phyloP scores from a whole-genome alignment of 2,329 filamentous ascomycete species.

The Hypomyces perniciosus region DNA sequence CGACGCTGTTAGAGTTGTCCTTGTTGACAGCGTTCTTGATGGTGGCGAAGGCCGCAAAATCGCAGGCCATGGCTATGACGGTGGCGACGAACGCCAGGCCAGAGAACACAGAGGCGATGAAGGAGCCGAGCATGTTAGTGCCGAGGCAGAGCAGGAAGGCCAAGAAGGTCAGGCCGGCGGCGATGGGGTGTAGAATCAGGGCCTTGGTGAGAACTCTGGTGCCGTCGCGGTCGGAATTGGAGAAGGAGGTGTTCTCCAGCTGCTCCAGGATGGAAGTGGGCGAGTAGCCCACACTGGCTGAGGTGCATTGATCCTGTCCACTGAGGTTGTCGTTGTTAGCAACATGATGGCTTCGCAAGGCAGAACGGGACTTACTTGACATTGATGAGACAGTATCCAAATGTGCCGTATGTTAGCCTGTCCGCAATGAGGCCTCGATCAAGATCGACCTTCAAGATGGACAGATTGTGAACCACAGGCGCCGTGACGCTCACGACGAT shows the following conservation, averaged over 20 bases:
- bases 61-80: constrained; percentile 44
- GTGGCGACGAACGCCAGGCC: constrained; percentile 46
- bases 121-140: constrained; percentile 45
- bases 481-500: constrained; percentile 53
- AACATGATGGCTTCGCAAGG: neutral
- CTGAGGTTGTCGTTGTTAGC: constrained; percentile 6
- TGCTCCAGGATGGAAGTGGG: constrained; percentile 39
- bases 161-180: constrained; percentile 51
- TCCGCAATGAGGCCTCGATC: constrained; percentile 26
- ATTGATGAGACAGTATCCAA: constrained; percentile 48
- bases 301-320: constrained; percentile 43
- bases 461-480: constrained; percentile 50
- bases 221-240: constrained; percentile 36
- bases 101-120: constrained; percentile 45
- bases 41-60: constrained; percentile 53
- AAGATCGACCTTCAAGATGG: constrained; percentile 48
- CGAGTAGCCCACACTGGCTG: constrained; percentile 48
- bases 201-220: constrained; percentile 47
- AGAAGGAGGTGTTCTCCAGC: constrained; percentile 35
- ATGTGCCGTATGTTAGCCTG: constrained; percentile 51
- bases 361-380: constrained; percentile 18
- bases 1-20: constrained; percentile 32
- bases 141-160: constrained; percentile 51
- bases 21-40: constrained; percentile 51
- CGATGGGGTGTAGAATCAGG: constrained; percentile 58